Evolutionary conservation across 73 alveolate species (phyloP), one percentile per base, ranked within the genome.

Genomic region (Paramecium caudatum): DNA sequence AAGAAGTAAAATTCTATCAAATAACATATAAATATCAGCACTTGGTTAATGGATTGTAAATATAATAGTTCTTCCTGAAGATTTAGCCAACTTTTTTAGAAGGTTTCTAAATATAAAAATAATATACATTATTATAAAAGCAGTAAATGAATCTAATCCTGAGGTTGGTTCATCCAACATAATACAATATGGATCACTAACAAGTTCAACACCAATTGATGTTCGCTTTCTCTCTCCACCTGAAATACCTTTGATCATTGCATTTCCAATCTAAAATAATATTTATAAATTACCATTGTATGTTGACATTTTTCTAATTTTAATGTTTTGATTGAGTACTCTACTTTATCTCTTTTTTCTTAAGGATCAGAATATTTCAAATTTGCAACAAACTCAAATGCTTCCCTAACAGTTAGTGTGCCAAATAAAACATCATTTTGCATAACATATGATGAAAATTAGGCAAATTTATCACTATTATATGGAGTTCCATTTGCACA

Each of bases 381-480:
- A 82, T 95, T 82, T 32, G 98, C 99, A 2, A 97, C 96, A 87
- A 96, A 94, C 27, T 90, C 92, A 48, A 96, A 94, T 12, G 97
- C 94, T 93, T 96, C 98, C 70, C 95, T 82, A 1, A 92, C 97
- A 12, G 99, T 94, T 94, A 97, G 70, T 8, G 99, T 95, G 46
- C 92, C 92, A 82, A 95, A 93, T 17, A 96, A 78, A 33, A 95
- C 78, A 90, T 96, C 98, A 49, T 96, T 97, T 82, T 96, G 97
- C 93, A 94, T 92, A 10, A 96, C 98, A 70, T 91, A 96, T n/a
- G 97, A 97, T 47, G 97, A 91, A 46, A 84, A 91, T 34, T 93
- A 91, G 69, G 95, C 90, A 81, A 93, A 95, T 43, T 85, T 91
- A 33, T 78, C 87, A 21, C 91, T 82, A 69, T 94, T 93, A 19